Conservation (phyloP, 2,329 filamentous ascomycete species). For the Nemania abortiva region DNA sequence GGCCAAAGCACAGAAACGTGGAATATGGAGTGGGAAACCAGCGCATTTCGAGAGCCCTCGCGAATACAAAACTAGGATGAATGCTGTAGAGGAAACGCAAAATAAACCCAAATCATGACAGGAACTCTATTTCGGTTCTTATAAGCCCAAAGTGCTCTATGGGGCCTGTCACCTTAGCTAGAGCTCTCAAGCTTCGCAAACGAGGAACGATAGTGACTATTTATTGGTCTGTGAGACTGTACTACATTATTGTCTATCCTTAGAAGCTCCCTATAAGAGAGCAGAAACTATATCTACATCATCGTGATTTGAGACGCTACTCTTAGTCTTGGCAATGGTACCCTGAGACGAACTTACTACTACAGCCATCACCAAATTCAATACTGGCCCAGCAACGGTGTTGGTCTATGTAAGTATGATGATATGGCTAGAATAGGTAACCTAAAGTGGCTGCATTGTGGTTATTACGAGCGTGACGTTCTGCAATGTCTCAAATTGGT, state of each 20-base stretch:
- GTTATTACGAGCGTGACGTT: background rate
- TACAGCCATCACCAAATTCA: background rate
- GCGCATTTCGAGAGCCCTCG: slow-evolving; percentile 83
- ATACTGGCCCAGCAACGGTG: background rate
- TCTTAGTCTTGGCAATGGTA: background rate
- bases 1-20: slow-evolving; percentile 73
- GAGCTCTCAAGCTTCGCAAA: background rate
- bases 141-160: background rate
- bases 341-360: no score
- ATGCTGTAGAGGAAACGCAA: slow-evolving; percentile 47
- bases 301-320: background rate
- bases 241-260: background rate
- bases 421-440: background rate
- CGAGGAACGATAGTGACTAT: background rate
- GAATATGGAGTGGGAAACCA: slow-evolving; percentile 79
- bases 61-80: slow-evolving; percentile 79
- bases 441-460: background rate
- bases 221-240: background rate
- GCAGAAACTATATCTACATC: background rate
- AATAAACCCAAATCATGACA: slow-evolving; percentile 38
- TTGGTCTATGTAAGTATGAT: no score
- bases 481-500: background rate
- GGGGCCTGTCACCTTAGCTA: background rate
- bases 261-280: background rate
- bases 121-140: background rate